phyloP scores from a whole-genome alignment of 1,284 basidiomycete genomes.

The Meira nashicola region DNA sequence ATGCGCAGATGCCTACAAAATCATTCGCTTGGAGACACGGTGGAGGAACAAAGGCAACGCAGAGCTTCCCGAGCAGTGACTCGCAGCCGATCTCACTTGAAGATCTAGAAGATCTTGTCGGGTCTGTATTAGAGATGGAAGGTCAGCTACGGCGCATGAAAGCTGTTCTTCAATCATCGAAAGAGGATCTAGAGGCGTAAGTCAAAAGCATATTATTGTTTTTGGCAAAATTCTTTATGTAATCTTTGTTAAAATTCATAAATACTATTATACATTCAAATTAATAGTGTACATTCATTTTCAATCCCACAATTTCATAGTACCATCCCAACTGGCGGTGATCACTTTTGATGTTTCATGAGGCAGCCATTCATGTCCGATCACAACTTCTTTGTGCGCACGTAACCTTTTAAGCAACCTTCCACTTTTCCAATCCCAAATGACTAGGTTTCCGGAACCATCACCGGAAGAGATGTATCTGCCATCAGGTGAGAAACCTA shows the following conservation, averaged over 20 bases:
- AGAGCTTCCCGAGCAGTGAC: too few relatives aligned
- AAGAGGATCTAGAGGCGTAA: neutral
- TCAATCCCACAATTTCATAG: conserved; percentile 81
- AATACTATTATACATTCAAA: too few relatives aligned
- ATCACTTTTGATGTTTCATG: conserved; percentile 88
- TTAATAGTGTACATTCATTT: neutral
- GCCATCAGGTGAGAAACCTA: conserved; percentile 95
- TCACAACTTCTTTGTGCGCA: conserved; percentile 89
- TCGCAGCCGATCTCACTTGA: neutral
- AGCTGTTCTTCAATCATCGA: neutral
- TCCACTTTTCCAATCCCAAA: conserved; percentile 99
- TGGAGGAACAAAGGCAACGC: neutral
- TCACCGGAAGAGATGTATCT: conserved; percentile 96
- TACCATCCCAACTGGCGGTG: conserved; percentile 92
- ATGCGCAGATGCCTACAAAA: neutral
- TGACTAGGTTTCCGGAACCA: conserved; percentile 86
- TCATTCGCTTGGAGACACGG: neutral
- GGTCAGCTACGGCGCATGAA: conserved; percentile 6
- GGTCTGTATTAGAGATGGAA: neutral
- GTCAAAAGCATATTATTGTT: too few relatives aligned
- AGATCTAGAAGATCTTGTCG: neutral
- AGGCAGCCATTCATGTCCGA: conserved; percentile 94
- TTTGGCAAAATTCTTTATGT: too few relatives aligned
- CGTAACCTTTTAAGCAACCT: conserved; percentile 82
- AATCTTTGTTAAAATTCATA: too few relatives aligned